A percentile compares a stretch with the other conserved stretches of the same genome.
Evolutionary conservation across 139 green algal species (phyloP).

Genomic region (Chlamydomonas eustigma): DNA sequence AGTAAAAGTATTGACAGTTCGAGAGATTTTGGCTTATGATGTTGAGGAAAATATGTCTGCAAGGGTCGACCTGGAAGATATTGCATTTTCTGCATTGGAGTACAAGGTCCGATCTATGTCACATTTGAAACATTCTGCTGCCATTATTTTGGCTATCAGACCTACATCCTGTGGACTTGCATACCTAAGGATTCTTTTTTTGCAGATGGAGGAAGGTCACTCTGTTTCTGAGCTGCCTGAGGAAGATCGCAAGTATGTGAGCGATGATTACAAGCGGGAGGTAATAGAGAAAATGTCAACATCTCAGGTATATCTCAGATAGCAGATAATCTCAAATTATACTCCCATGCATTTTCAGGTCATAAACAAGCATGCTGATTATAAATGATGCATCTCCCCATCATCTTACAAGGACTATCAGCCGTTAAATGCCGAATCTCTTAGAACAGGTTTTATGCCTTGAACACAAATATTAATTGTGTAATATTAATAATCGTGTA

Average conservation of each 20-base stretch:
- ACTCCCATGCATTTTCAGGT: too few species aligned
- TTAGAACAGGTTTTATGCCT: too few species aligned
- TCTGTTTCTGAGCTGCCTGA: slow-evolving; percentile 52
- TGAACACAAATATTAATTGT: too few species aligned
- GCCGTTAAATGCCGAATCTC: too few species aligned
- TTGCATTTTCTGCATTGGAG: slow-evolving; percentile 72
- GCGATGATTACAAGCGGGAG: slow-evolving; percentile 79
- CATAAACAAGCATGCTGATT: too few species aligned
- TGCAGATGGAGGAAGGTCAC: slow-evolving; percentile 23
- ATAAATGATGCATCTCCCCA: too few species aligned
- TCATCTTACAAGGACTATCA: too few species aligned
- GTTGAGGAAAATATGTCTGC: slow-evolving; percentile 72
- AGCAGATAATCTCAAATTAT: too few species aligned
- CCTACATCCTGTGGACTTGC: too few species aligned
- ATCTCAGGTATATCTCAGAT: not conserved
- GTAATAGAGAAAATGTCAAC: slow-evolving; percentile 8
- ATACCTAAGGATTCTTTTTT: not conserved
- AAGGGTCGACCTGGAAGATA: slow-evolving; percentile 83
- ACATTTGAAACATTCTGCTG: slow-evolving; percentile 14
- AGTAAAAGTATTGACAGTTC: slow-evolving; percentile 82
- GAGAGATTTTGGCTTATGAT: slow-evolving; percentile 77
- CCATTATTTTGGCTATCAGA: not conserved
- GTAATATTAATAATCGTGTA: too few species aligned
- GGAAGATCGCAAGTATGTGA: slow-evolving; percentile 69
- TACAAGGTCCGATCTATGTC: slow-evolving; percentile 34